Evolutionary conservation across 2,329 filamentous ascomycete genomes (phyloP), one percentile per base, ranked within the genome.

Genomic region (Penicillium sp.): DNA sequence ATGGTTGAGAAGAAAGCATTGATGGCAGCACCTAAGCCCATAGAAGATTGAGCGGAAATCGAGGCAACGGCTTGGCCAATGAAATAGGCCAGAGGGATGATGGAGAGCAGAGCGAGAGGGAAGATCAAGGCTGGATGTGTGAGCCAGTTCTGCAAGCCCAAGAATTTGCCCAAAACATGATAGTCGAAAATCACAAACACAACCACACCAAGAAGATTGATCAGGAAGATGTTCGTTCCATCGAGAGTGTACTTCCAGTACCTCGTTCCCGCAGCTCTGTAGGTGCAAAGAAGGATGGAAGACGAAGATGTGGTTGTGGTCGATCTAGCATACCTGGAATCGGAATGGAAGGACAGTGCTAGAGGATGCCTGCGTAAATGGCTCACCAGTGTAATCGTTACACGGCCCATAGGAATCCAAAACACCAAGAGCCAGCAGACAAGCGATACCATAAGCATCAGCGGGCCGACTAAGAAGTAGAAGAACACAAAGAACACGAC

Each of bases 161-260:
- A 76, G 4, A 85, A 76, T 16, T 86, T 79, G 34, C 87, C 83
- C 27, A 99, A 80, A 25, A 99, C 81, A 58, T 87, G 87, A 82
- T 93, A 97, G 79, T 99, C 94, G 63, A 96, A 85, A 61, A 99
- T 95, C 69, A 93, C 90, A 70, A 99, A 97, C 25, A 90, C 79
- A n/a, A 99, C 94, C 19, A 99, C 85, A 13, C 86, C 89, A 78
- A 97, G 91, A 56, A 99, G 84, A 73, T 99, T 99, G 80, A 99
- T 97, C 64, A 99, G 85, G 78, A 99, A 97, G 71, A 99, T 96
- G 76, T 99, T 99, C 60, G 94, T 99, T 54, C 94, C 95, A 71
- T 99, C 94, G 57, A 99, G 82, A 4, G 94, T 99, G 77, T 99
- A 99, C 77, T 99, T 99, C 93, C 95, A 99, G 79, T 99, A 99